phyloP scores from a whole-genome alignment of 768 basidiomycete species.

The Antrodiella citrinella region DNA sequence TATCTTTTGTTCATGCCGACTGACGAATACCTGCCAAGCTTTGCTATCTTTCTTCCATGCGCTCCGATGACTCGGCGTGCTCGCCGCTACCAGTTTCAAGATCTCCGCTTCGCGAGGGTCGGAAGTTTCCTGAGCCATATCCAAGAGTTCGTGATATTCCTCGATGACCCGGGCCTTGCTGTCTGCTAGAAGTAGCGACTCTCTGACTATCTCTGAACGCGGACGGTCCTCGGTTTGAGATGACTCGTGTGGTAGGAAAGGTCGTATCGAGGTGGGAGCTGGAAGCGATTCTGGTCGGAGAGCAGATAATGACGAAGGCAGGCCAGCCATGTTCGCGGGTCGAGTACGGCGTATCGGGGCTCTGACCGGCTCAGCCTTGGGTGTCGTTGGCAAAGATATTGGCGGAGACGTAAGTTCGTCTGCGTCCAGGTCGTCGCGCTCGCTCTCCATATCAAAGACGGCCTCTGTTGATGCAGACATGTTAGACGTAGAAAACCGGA shows the following conservation, averaged over 20 bases:
- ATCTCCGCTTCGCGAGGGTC: conserved; percentile 46
- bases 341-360: conserved; percentile 16
- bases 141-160: conserved; percentile 11
- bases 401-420: conserved; percentile 24
- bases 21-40: conserved; percentile 56
- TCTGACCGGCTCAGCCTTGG: conserved; percentile 14
- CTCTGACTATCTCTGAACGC: conserved; percentile 12
- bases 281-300: conserved; percentile 68
- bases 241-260: conserved; percentile 9
- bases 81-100: conserved; percentile 56
- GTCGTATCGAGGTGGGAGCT: conserved; percentile 47
- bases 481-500: conserved; percentile 6
- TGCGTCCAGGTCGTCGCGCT: conserved; percentile 25
- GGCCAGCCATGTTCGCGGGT: conserved; percentile 23
- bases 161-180: conserved; percentile 9
- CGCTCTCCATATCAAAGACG: conserved; percentile 67
- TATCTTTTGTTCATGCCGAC: conserved; percentile 19
- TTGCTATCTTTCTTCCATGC: conserved; percentile 58
- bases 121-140: conserved; percentile 11
- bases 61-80: conserved; percentile 63
- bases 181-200: conserved; percentile 9
- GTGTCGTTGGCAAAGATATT: conserved; percentile 17
- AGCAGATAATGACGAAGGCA: conserved; percentile 50
- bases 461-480: no score
- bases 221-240: conserved; percentile 9